Conservation (phyloP, 179 eudicot genomes). For the Carnegiea gigantea region DNA sequence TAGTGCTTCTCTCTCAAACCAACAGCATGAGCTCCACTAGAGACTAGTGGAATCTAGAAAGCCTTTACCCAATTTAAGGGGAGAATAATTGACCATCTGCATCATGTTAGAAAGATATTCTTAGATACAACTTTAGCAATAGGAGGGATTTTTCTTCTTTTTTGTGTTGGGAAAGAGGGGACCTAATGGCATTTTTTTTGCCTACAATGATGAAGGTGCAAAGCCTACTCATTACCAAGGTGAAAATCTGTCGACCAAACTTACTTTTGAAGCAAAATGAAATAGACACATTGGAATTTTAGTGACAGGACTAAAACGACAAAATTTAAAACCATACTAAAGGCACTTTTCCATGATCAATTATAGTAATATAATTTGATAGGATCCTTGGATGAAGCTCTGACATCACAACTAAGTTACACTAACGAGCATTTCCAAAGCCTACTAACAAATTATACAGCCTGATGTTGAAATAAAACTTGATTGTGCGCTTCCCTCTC, state of each 20-base stretch:
- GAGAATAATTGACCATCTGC: slow-evolving; percentile 86
- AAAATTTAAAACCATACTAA: not conserved
- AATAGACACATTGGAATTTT: not conserved
- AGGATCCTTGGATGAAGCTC: not conserved
- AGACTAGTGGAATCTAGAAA: slow-evolving; percentile 71
- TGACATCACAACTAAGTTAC: not conserved
- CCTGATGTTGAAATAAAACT: not conserved
- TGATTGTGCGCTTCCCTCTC: not conserved
- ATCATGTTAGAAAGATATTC: slow-evolving; percentile 18
- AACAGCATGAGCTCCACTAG: slow-evolving; percentile 76
- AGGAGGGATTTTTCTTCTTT: too few relatives aligned
- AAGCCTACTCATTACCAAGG: not conserved
- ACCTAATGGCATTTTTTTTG: too few relatives aligned
- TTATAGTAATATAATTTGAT: not conserved
- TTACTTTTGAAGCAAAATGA: not conserved
- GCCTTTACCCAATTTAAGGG: slow-evolving; percentile 83
- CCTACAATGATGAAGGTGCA: not conserved
- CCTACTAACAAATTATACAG: not conserved
- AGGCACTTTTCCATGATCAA: not conserved
- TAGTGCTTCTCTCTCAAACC: slow-evolving; percentile 91
- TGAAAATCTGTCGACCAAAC: too few relatives aligned
- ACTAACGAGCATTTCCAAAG: not conserved
- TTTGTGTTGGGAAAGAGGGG: too few relatives aligned
- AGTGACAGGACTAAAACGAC: slow-evolving; percentile 2
- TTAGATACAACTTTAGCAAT: slow-evolving; percentile 12